These are phyloP conservation scores for Hypomyces rosellus DNA, from an alignment of 2,329 filamentous ascomycete genomes.

Conservation along the genomic window DNA sequence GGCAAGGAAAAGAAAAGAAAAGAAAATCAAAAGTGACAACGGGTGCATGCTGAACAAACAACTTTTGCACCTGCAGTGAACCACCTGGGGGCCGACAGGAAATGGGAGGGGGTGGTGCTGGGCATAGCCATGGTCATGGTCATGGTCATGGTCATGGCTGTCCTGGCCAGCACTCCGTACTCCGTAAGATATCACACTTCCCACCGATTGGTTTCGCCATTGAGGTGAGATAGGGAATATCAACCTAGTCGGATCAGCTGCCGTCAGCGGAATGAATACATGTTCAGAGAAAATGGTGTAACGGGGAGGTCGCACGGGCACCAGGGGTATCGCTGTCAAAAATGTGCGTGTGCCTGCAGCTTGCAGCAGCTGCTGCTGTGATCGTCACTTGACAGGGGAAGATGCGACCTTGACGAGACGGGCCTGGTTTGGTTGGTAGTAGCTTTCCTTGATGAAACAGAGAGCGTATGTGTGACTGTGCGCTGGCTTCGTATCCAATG, in stretches of 20 bases:
- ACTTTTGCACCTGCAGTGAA: background rate
- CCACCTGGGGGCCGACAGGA: background rate
- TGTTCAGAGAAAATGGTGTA: no score
- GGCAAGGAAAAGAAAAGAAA: no score
- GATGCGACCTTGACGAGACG: background rate
- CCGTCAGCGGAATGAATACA: no score
- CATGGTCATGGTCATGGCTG: no score
- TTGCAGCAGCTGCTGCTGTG: conserved; percentile 10
- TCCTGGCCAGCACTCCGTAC: no score
- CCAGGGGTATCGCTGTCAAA: conserved; percentile 7
- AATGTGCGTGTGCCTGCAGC: conserved; percentile 1
- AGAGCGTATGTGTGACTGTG: background rate
- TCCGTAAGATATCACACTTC: no score
- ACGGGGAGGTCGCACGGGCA: background rate
- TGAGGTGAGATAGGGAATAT: no score
- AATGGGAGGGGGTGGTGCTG: no score
- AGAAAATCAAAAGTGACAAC: background rate
- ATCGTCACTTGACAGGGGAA: conserved; percentile 15
- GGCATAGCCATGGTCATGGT: no score
- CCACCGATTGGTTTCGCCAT: no score
- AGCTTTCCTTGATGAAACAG: background rate
- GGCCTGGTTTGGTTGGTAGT: background rate
- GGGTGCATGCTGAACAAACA: background rate
- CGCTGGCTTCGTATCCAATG: background rate
- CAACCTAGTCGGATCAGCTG: no score